phyloP scores from a whole-genome alignment of 176 grass and related monocot species.

The Aegilops sharonensis region DNA sequence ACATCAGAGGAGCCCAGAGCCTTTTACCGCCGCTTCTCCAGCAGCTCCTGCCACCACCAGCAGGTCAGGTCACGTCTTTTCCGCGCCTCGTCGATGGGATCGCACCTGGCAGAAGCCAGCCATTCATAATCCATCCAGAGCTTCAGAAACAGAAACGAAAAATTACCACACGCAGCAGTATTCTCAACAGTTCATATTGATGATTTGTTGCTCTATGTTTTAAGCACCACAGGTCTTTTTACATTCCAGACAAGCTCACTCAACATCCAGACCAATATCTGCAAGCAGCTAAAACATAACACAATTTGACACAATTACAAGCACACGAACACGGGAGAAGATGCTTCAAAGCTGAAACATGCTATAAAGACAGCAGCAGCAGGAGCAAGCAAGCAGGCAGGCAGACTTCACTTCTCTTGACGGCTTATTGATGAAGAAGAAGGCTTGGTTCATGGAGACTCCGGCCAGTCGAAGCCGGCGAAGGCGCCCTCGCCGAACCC shows the following conservation, averaged over 20 bases:
- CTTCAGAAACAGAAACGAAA: background rate
- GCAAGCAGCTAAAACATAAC: constrained; percentile 14
- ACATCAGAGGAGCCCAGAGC: background rate
- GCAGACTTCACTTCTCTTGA: background rate
- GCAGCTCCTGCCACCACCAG: background rate
- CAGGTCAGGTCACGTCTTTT: constrained; percentile 27
- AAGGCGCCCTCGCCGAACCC: constrained; percentile 45
- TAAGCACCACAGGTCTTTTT: background rate
- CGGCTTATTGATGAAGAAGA: background rate
- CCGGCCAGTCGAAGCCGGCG: constrained; percentile 75
- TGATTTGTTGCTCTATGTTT: background rate
- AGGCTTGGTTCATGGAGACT: constrained; percentile 60
- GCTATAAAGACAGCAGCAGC: background rate
- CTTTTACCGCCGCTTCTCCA: background rate
- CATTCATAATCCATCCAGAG: background rate
- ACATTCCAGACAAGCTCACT: background rate
- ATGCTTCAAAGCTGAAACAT: background rate
- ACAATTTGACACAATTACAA: constrained; percentile 22
- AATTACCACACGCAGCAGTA: background rate
- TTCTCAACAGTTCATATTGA: background rate
- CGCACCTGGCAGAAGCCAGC: background rate
- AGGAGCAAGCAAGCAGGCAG: background rate
- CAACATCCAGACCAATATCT: constrained; percentile 19
- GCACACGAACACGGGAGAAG: background rate
- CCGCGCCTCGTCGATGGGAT: constrained; percentile 18